Conservation (phyloP, 1,284 basidiomycete species). For the Vanrija humicola region DNA sequence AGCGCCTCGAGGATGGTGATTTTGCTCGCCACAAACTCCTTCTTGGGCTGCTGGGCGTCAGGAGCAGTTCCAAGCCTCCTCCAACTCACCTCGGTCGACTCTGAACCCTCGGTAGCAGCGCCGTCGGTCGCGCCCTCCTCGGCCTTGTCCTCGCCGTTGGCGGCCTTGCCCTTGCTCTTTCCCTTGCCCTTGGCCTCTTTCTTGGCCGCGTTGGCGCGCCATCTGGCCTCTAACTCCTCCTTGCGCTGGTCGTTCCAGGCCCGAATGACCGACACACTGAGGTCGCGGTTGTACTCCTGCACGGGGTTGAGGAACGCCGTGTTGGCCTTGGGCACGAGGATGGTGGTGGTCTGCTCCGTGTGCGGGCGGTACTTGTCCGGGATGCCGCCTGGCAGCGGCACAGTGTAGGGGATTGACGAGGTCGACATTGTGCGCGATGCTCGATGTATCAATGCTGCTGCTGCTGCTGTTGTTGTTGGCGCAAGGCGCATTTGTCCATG, state of each 20-base stretch:
- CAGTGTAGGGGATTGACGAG: constrained; percentile 28
- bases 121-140: constrained; percentile 36
- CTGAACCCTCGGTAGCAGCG: constrained; percentile 21
- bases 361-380: constrained; percentile 75
- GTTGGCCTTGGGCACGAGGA: constrained; percentile 69
- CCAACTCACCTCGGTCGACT: constrained; percentile 17
- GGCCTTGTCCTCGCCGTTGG: constrained; percentile 15
- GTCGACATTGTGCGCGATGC: constrained; percentile 7
- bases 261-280: constrained; percentile 86
- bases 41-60: constrained; percentile 4
- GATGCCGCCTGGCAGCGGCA: constrained; percentile 46
- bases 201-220: constrained; percentile 49
- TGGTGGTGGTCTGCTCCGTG: constrained; percentile 77
- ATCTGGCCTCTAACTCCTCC: constrained; percentile 57
- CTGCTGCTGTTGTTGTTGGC: no score
- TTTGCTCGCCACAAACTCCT: constrained; percentile 58
- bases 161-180: constrained; percentile 8
- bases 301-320: constrained; percentile 95
- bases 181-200: constrained; percentile 25
- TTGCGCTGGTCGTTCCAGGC: constrained; percentile 55
- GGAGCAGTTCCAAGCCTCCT: not conserved
- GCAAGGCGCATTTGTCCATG: no score
- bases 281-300: constrained; percentile 96
- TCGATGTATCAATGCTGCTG: no score
- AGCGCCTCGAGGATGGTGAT: constrained; percentile 90